Evolutionary conservation across 257 asterid species (phyloP).

Genomic region (Cynanchum wilfordii): DNA sequence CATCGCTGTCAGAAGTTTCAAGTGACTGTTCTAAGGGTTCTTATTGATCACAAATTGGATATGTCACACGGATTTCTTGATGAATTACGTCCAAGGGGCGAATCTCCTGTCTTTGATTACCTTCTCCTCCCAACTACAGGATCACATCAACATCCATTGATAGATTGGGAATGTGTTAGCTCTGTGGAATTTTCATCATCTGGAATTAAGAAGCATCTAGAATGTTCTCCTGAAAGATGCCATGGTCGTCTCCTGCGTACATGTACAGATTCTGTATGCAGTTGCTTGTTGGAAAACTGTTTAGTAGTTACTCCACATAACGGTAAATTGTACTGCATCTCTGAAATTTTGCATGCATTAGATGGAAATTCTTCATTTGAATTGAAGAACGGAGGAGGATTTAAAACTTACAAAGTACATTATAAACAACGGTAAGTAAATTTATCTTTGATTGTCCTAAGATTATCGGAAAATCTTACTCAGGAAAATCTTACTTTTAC

Average conservation of each 20-base stretch:
- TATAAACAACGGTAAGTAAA: too few relatives aligned
- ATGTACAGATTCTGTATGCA: conserved; percentile 44
- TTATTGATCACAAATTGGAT: conserved; percentile 39
- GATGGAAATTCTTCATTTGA: conserved; percentile 40
- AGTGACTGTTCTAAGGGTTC: conserved; percentile 39
- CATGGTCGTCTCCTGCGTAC: conserved; percentile 31
- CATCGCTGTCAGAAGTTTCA: too few relatives aligned
- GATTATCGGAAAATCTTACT: too few relatives aligned
- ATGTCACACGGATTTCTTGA: conserved; percentile 27
- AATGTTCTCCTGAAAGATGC: conserved; percentile 17
- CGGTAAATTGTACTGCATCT: conserved; percentile 37
- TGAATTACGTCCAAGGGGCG: conserved; percentile 13
- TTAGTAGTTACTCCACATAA: conserved; percentile 68
- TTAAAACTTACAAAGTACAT: conserved; percentile 41
- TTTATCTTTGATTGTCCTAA: too few relatives aligned
- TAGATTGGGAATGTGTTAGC: conserved; percentile 51
- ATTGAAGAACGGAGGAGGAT: conserved; percentile 31
- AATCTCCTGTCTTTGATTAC: conserved; percentile 34
- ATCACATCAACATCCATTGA: conserved; percentile 11
- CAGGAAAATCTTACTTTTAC: too few relatives aligned
- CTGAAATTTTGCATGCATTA: conserved; percentile 34
- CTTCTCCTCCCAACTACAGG: conserved; percentile 57
- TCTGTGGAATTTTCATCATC: conserved; percentile 25
- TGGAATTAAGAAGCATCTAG: conserved; percentile 17
- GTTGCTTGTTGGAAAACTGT: conserved; percentile 56